Evolutionary conservation across 2,329 filamentous ascomycete species (phyloP), one percentile per base, ranked within the genome.

Genomic region (Curvularia eragrostidis): DNA sequence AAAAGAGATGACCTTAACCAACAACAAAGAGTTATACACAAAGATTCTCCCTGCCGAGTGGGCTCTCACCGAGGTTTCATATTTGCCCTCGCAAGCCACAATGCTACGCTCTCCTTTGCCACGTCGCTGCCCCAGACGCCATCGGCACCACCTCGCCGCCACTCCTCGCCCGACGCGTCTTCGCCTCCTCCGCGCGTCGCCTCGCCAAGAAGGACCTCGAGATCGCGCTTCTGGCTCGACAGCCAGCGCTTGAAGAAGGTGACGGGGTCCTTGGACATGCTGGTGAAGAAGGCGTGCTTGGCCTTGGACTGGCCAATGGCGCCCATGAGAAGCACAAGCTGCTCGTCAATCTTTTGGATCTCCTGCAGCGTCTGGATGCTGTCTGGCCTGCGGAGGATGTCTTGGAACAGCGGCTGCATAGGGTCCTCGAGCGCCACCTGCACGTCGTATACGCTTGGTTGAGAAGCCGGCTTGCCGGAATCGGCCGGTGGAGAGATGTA

Each of bases 401-500:
- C 85, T 42, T 76, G 70, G 52, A 77, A 74, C 4, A 91, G 84
- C 63, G 91, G 91, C 50, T 88, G 88, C 48, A 96, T 83, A 1
- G 93, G 91, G 72, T 97, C 92, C 67, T 96, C 91, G 15, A 97
- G 85, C 1, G 88, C 84, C 44, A 99, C 91, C 67, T 89, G 88
- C 47, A 99, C 84, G 76, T 98, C 94, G 80, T 97, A 97, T 67
- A 98, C 83, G 5, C 93, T 97, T 1, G 91, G 88, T 50, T 86
- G 82, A 3, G 91, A 89, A 18, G 79, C 66, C 54, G 87, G 80
- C 65, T 87, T 87, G 56, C 74, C 74, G 72, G 94, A 89, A 71
- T 93, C 94, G 8, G 89, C 87, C 69, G 91, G 84, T 23, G 78
- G 77, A 3, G 73, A 71, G 55, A 81, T 78, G 68, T 83, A 82